A percentile compares a stretch with the other conserved stretches of the same genome.
These are phyloP conservation scores for Kluyveromyces wickerhamii DNA, from an alignment of 805 yeast genomes.

Conservation along the genomic window DNA sequence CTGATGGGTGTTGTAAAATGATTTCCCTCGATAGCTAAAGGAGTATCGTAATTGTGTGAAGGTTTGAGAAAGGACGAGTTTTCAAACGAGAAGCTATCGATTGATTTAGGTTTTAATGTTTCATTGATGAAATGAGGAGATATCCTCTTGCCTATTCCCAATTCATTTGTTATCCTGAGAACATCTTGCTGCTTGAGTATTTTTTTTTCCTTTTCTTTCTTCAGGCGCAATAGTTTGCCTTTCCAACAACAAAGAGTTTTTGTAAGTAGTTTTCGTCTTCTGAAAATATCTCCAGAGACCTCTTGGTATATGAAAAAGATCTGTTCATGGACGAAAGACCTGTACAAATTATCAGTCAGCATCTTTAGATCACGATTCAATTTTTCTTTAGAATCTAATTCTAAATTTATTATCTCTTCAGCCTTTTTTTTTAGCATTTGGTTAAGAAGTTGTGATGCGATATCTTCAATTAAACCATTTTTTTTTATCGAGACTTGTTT, in stretches of 20 bases:
- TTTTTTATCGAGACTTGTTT: background rate
- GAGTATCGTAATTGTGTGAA: constrained; percentile 8
- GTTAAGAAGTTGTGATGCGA: background rate
- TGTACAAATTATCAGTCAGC: constrained; percentile 44
- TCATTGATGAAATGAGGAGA: constrained; percentile 9
- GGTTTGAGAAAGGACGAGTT: constrained; percentile 7
- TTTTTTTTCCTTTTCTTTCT: constrained; percentile 23
- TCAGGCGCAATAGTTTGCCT: constrained; percentile 19
- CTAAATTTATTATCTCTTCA: background rate
- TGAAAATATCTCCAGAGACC: constrained; percentile 37
- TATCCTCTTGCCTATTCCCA: constrained; percentile 26
- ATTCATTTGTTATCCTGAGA: constrained; percentile 25
- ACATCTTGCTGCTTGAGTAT: constrained; percentile 38
- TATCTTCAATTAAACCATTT: background rate
- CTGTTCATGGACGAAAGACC: constrained; percentile 55
- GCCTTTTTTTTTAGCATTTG: background rate
- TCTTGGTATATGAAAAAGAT: constrained; percentile 37
- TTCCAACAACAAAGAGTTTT: constrained; percentile 29
- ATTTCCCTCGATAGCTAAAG: constrained; percentile 18
- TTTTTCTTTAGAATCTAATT: constrained; percentile 8
- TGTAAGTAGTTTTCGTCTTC: constrained; percentile 28
- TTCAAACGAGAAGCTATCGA: background rate
- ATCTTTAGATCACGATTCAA: constrained; percentile 16
- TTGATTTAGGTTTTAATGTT: background rate
- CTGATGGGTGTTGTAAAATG: constrained; percentile 28